Evolutionary conservation across 768 basidiomycete species (phyloP), one percentile per base, ranked within the genome.

Genomic region (Trametes maxima): DNA sequence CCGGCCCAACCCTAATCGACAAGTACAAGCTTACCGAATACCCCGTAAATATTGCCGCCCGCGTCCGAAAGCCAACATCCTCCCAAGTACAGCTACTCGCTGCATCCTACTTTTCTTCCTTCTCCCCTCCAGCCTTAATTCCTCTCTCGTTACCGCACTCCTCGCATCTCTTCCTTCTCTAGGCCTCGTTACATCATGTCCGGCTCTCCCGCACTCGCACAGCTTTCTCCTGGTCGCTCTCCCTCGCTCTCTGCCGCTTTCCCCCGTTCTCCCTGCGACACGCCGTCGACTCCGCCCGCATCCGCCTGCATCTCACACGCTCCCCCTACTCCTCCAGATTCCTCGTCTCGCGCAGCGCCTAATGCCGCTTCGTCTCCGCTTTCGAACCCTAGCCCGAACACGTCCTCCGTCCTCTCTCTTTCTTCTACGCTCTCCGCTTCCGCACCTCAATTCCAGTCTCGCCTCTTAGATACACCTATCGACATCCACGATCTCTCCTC

Each of bases 391-490:
- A 60, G 59, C 37, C 45, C 64, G 6, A 46, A 47, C 33, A 35
- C 46, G 37, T 65, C 57, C 14, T 46, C 49, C 36, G 52, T 46
- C 16, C 40, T 43, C 22, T 60, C 62, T 3, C 48, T 62, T 14
- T 58, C 62, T 1, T 44, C 65, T 19, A 49, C 55, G 4, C 53
- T 66, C 52, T 66, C 65, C 6, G 58, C 58, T n/a, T 40, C 62
- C 14, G 62, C 54, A 11, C 49, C 65, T 16, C 61, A 66, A 21
- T 63, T 66, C 22, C 65, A 66, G 25, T 57, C 62, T 14, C 65
- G 62, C 22, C 33, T 66, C 1, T n/a, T 60, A 39, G 65, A 66
- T 52, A 62, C 62, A 4, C 65, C 65, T 48, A 66, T 63, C 36
- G 62, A 66, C 42, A 57, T 66, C 2, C 65, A 66, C 25, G 46